phyloP scores from a whole-genome alignment of 1,139 yeast species.

The Kodamaea derodonti region DNA sequence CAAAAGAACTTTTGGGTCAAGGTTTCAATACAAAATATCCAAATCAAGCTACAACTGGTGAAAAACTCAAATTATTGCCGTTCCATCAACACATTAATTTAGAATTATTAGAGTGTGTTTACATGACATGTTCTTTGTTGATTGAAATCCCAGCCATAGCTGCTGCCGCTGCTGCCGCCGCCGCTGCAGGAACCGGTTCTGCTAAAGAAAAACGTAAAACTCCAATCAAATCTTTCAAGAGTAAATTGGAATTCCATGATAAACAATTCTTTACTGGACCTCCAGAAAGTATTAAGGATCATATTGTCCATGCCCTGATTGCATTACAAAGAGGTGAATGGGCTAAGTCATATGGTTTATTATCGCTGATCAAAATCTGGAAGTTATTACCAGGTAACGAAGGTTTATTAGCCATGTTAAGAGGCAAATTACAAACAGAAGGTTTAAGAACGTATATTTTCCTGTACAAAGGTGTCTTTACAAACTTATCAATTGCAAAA shows the following conservation, averaged over 20 bases:
- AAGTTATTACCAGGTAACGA: conserved; percentile 69
- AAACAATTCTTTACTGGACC: conserved; percentile 97
- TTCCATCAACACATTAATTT: conserved; percentile 98
- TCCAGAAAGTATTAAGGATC: conserved; percentile 94
- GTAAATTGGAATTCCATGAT: conserved; percentile 89
- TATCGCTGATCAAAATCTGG: conserved; percentile 85
- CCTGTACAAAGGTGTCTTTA: conserved; percentile 74
- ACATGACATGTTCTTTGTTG: conserved; percentile 84
- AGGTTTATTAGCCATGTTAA: conserved; percentile 64
- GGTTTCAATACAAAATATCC: conserved; percentile 72
- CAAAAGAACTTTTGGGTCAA: conserved; percentile 93
- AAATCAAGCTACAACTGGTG: conserved; percentile 53
- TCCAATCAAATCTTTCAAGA: conserved; percentile 79
- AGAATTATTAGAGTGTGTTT: conserved; percentile 91
- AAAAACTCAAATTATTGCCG: conserved; percentile 84
- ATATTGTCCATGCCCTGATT: conserved; percentile 88
- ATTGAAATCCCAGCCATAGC: conserved; percentile 87
- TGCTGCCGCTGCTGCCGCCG: conserved; percentile 26
- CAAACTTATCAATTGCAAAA: conserved; percentile 67
- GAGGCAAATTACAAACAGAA: conserved; percentile 77
- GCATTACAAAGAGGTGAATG: conserved; percentile 89
- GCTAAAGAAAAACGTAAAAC: conserved; percentile 62
- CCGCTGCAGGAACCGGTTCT: conserved; percentile 39
- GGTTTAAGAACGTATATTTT: conserved; percentile 88
- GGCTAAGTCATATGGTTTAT: conserved; percentile 69